Conservation (phyloP, 805 yeast species). For the Metschnikowia amazonensis region DNA sequence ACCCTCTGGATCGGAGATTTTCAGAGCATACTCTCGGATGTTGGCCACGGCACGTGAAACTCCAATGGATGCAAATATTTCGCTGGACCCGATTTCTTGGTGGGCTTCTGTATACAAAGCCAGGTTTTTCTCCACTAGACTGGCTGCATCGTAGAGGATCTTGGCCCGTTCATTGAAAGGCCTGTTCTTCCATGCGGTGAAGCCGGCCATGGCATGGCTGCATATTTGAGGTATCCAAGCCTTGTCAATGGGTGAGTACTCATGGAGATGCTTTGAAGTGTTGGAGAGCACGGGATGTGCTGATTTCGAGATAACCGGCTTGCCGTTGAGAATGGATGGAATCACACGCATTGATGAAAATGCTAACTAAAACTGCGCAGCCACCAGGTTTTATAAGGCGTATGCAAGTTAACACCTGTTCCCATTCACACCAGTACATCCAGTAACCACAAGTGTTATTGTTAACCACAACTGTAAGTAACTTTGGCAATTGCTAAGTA, state of each 20-base stretch:
- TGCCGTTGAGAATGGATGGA: conserved; percentile 14
- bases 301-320: conserved; percentile 1
- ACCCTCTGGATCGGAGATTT: conserved; percentile 18
- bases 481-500: too few species aligned
- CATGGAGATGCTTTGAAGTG: conserved; percentile 7
- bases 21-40: conserved; percentile 12
- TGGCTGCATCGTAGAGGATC: conserved; percentile 21
- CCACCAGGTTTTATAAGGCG: not conserved
- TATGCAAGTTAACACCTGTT: too few species aligned
- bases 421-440: too few species aligned
- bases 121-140: conserved; percentile 13
- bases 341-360: conserved; percentile 1
- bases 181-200: conserved; percentile 23
- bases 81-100: conserved; percentile 10
- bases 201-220: conserved; percentile 23
- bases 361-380: not conserved
- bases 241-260: conserved; percentile 12
- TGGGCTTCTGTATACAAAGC: conserved; percentile 12
- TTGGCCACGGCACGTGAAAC: conserved; percentile 11
- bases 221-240: conserved; percentile 16
- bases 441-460: too few species aligned
- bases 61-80: conserved; percentile 7
- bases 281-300: conserved; percentile 14
- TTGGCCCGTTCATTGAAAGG: conserved; percentile 17
- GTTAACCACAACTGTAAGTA: too few species aligned